Base-by-base conservation (phyloP, 2,329 filamentous ascomycete species). In the Aspergillus pseudoviridinutans region DNA sequence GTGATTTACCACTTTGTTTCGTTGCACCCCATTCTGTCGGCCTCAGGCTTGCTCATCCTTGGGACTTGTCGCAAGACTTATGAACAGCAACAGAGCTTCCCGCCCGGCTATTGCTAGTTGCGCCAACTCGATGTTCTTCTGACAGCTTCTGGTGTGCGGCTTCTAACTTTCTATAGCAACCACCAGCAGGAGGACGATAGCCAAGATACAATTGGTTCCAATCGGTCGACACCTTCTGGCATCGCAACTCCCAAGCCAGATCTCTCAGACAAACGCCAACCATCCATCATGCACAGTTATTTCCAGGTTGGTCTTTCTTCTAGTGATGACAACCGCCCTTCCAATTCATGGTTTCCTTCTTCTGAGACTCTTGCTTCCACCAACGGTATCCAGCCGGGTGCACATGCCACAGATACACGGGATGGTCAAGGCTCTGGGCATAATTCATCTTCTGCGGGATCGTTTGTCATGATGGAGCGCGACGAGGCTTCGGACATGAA, bases 251-350 rank as follows among this genome's bases (percentile, higher is more conserved):
- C 94, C 66, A 90, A 92, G 71, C 94, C 94, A 66, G 93, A 97
- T 78, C 88, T 89, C 63, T 88, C 90, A 71, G 94, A 99, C 80
- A 97, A 96, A 80, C 89, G 94, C 78, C 83, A 96, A 73, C 94
- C 94, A 66, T 91, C 92, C 74, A 96, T 97, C 80, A 89, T 94
- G 84, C 85, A 87, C 76, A 95, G 89, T 82, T 97, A 94, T 83
- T 96, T 97, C 84, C 94, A 99, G 93, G 94, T 99, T 96, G 88
- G 94, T 97, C 84, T 85, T 83, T 86, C 84, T 81, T 86, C 85
- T 83, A 86, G 85, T 82, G 85, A 87, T 87, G 83, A 84, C 83
- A 74, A 77, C 77, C 80, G 62, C 71, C 64, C 74, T 64, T 69
- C 72, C 60, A 73, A 71, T 65, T 66, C 72, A 66, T 71, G 72